Conservation (phyloP, 148 eudicot genomes). For the Chenopodium formosanum region DNA sequence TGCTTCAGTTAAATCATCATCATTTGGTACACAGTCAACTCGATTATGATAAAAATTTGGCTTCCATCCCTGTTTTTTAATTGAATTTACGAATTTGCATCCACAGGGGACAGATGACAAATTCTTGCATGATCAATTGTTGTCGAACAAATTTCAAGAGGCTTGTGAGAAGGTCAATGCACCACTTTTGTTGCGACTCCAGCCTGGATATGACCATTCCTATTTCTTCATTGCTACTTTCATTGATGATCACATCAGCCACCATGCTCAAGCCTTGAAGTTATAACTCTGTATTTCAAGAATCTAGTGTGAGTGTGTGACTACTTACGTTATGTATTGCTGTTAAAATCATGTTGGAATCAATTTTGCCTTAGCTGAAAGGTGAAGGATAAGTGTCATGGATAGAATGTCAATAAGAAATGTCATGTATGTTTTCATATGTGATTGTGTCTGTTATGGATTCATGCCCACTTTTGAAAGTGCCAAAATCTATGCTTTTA, state of each 20-base stretch:
- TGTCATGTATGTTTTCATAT: background rate
- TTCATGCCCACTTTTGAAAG: background rate
- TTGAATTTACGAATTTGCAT: background rate
- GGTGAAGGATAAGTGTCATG: slow-evolving; percentile 5
- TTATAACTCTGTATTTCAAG: slow-evolving; percentile 28
- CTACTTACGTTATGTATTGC: background rate
- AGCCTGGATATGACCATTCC: slow-evolving; percentile 95
- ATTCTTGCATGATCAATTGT: slow-evolving; percentile 69
- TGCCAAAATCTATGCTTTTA: too few species aligned
- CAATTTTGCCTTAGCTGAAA: background rate
- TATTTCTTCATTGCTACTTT: slow-evolving; percentile 86
- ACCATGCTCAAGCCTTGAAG: slow-evolving; percentile 94
- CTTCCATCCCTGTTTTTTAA: background rate
- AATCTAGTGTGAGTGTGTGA: slow-evolving; percentile 15
- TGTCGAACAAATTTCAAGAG: slow-evolving; percentile 76
- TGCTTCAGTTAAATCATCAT: background rate
- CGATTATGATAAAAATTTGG: background rate
- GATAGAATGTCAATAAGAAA: slow-evolving; percentile 19
- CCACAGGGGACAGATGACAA: slow-evolving; percentile 86
- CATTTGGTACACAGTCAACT: background rate
- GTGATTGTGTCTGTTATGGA: background rate
- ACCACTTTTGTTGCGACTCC: slow-evolving; percentile 67
- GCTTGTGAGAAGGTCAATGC: slow-evolving; percentile 72
- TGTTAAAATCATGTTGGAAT: background rate
- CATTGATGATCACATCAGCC: slow-evolving; percentile 90